phyloP scores from a whole-genome alignment of 2,329 filamentous ascomycete genomes.

The Sphaerulina vaccinii region DNA sequence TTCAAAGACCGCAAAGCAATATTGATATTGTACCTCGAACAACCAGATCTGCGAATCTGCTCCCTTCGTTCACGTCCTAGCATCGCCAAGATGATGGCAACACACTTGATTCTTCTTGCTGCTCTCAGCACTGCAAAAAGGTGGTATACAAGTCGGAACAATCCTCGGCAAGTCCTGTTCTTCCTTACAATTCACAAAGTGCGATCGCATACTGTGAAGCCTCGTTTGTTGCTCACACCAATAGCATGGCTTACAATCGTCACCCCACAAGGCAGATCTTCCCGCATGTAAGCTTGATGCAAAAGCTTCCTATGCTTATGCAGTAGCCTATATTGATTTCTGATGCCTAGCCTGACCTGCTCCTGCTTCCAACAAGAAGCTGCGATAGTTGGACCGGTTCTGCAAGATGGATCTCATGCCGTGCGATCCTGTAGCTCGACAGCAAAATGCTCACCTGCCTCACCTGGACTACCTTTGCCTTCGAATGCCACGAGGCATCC shows the following conservation, averaged over 20 bases:
- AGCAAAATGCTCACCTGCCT: neutral
- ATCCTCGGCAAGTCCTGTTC: slow-evolving; percentile 8
- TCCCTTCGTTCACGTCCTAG: no score
- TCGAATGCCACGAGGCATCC: neutral
- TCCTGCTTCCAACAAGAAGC: no score
- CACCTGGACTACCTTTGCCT: neutral
- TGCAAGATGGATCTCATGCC: neutral
- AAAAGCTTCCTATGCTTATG: slow-evolving; percentile 5
- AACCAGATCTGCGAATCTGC: no score
- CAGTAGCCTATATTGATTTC: neutral
- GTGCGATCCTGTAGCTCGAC: neutral
- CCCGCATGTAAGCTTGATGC: slow-evolving; percentile 6
- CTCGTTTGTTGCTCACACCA: neutral
- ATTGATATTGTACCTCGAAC: no score
- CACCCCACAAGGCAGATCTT: neutral
- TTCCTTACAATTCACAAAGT: neutral
- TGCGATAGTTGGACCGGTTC: neutral
- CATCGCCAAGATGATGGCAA: no score
- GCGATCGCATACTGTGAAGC: slow-evolving; percentile 9
- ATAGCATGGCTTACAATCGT: neutral
- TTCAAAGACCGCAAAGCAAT: no score
- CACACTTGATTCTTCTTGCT: neutral
- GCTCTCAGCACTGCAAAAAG: no score
- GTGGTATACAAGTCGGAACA: no score
- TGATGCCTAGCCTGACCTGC: no score